Conservation (phyloP, 2,329 filamentous ascomycete genomes). For the Aspergillus nomiae region DNA sequence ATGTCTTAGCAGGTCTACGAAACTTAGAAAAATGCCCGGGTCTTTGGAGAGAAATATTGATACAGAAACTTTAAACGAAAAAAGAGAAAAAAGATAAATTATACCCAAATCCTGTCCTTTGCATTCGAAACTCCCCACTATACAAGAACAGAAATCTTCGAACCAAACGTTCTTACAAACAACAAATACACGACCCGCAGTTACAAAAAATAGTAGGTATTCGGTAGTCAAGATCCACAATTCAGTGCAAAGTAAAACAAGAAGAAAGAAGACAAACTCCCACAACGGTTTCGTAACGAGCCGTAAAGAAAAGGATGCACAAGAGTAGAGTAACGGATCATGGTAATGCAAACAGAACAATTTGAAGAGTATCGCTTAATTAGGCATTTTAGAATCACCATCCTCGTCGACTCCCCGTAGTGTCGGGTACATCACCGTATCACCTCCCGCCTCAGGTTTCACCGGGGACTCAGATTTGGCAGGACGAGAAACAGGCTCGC, state of each 20-base stretch:
- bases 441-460: slow-evolving; percentile 26
- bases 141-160: slow-evolving; percentile 1
- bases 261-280: slow-evolving; percentile 11
- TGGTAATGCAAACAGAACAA: slow-evolving; percentile 13
- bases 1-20: background rate
- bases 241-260: slow-evolving; percentile 5
- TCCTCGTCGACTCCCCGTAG: slow-evolving; percentile 37
- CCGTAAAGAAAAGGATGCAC: background rate
- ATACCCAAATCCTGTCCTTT: background rate
- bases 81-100: background rate
- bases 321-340: slow-evolving; percentile 3
- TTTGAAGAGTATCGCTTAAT: slow-evolving; percentile 22
- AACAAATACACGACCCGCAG: background rate
- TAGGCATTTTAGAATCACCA: slow-evolving; percentile 40
- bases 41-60: background rate
- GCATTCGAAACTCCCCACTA: background rate
- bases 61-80: background rate
- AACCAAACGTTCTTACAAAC: background rate
- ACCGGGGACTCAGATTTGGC: slow-evolving; percentile 18
- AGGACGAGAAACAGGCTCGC: slow-evolving; percentile 45
- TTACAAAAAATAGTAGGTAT: background rate
- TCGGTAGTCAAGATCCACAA: background rate
- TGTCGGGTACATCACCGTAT: slow-evolving; percentile 35
- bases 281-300: slow-evolving; percentile 8
- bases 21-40: background rate